Conservation (phyloP, 768 basidiomycete genomes). For the Lactifluus subvellereus region DNA sequence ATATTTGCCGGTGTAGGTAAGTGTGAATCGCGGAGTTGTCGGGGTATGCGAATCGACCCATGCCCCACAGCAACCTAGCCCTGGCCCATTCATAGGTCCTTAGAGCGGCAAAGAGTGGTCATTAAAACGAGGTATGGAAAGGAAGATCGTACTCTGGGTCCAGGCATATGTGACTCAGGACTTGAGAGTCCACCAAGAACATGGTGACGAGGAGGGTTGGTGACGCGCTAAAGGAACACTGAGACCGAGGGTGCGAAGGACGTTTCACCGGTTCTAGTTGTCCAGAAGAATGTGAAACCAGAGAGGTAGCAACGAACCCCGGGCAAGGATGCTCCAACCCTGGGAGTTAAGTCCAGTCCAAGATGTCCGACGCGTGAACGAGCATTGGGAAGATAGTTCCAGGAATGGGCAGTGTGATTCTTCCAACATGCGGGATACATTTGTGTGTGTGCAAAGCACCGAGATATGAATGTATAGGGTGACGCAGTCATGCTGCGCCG, state of each 20-base stretch:
- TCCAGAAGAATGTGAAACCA: constrained; percentile 21
- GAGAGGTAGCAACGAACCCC: constrained; percentile 15
- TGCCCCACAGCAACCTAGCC: constrained; percentile 7
- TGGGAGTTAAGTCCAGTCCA: constrained; percentile 6
- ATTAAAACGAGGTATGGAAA: constrained; percentile 1
- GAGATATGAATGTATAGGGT: constrained; percentile 13
- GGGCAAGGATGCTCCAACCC: constrained; percentile 15
- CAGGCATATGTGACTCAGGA: background rate
- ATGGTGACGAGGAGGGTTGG: constrained; percentile 6
- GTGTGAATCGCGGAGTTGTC: constrained; percentile 21
- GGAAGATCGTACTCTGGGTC: constrained; percentile 4
- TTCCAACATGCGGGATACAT: constrained; percentile 8
- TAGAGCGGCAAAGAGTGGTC: constrained; percentile 17
- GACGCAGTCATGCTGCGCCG: constrained; percentile 10
- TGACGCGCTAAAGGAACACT: constrained; percentile 8
- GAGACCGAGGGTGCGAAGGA: constrained; percentile 18
- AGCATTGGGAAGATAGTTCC: constrained; percentile 11
- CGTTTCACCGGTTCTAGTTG: constrained; percentile 19
- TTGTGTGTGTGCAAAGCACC: constrained; percentile 18
- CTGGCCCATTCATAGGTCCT: background rate
- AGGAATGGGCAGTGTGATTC: constrained; percentile 20
- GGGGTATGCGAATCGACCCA: background rate
- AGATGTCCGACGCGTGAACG: constrained; percentile 8
- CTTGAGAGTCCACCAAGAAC: constrained; percentile 2
- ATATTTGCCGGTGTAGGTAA: constrained; percentile 1